Conservation (phyloP, 306 rosid genomes). For the Argentina anserina region DNA sequence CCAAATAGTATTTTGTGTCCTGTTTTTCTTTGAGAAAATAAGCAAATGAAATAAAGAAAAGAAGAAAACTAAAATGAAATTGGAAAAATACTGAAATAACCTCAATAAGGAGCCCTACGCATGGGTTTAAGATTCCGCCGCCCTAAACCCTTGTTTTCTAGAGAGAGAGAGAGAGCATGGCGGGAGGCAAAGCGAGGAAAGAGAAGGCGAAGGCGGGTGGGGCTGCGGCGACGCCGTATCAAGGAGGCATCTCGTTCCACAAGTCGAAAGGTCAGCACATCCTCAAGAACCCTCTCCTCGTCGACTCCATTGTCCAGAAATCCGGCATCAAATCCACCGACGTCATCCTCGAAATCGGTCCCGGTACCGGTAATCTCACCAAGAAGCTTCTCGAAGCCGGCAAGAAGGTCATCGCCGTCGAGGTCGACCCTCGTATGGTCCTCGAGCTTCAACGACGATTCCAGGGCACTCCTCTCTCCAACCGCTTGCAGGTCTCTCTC, state of each 20-base stretch:
- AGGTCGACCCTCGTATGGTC: slow-evolving; percentile 91
- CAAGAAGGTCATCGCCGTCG: slow-evolving; percentile 73
- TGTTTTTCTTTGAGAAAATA: no score
- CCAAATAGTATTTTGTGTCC: no score
- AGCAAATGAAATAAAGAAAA: no score
- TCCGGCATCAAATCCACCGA: slow-evolving; percentile 54
- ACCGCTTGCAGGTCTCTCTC: slow-evolving; percentile 52
- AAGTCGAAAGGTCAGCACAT: slow-evolving; percentile 63
- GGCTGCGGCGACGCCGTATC: slow-evolving; percentile 36
- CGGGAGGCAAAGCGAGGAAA: slow-evolving; percentile 51
- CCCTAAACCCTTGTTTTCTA: no score
- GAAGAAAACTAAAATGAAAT: neutral
- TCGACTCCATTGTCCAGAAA: slow-evolving; percentile 49
- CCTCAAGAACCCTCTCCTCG: slow-evolving; percentile 47
- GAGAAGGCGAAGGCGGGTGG: slow-evolving; percentile 39
- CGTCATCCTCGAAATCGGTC: slow-evolving; percentile 54
- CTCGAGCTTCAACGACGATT: slow-evolving; percentile 75
- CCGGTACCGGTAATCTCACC: slow-evolving; percentile 61
- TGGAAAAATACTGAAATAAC: neutral
- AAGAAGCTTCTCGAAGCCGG: slow-evolving; percentile 65
- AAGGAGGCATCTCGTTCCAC: slow-evolving; percentile 56
- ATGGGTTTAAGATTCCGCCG: neutral
- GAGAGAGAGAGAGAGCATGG: slow-evolving; percentile 24
- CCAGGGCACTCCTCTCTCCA: slow-evolving; percentile 67
- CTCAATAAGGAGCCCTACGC: neutral